Evolutionary conservation across 2,329 filamentous ascomycete species (phyloP).

Genomic region (Colletotrichum falcatum): DNA sequence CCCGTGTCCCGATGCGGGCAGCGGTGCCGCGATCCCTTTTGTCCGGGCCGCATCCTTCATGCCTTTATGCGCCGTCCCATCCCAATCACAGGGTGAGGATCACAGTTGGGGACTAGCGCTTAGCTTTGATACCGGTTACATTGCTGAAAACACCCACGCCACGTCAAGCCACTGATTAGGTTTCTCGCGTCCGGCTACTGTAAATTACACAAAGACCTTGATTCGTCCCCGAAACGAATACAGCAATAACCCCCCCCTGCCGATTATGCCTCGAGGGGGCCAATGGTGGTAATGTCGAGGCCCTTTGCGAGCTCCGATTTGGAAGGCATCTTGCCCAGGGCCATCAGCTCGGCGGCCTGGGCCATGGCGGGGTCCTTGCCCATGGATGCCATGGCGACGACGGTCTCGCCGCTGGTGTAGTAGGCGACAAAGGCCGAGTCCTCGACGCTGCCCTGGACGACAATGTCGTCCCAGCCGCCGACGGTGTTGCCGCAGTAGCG

Average conservation of each 20-base stretch:
- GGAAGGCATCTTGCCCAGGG: slow-evolving; percentile 80
- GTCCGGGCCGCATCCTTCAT: neutral
- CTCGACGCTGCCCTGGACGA: slow-evolving; percentile 81
- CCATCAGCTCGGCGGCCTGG: slow-evolving; percentile 88
- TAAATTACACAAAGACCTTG: neutral
- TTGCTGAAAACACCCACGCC: neutral
- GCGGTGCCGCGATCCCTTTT: neutral
- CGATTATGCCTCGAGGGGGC: slow-evolving; percentile 48
- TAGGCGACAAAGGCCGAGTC: slow-evolving; percentile 89
- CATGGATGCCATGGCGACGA: slow-evolving; percentile 94
- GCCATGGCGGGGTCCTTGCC: slow-evolving; percentile 87
- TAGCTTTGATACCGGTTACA: neutral
- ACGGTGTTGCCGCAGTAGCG: slow-evolving; percentile 91
- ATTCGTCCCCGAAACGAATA: neutral
- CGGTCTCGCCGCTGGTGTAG: slow-evolving; percentile 86
- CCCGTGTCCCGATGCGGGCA: neutral
- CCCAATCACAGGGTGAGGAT: neutral
- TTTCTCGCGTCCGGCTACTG: neutral
- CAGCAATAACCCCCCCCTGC: neutral
- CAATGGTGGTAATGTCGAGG: slow-evolving; percentile 61
- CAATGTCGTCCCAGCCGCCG: slow-evolving; percentile 86
- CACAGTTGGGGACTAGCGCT: neutral
- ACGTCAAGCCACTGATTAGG: neutral
- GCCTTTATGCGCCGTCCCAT: neutral
- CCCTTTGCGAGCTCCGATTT: slow-evolving; percentile 82